These are phyloP conservation scores for Phytophthora cactorum DNA, from an alignment of 352 stramenopile species.

Conservation along the genomic window DNA sequence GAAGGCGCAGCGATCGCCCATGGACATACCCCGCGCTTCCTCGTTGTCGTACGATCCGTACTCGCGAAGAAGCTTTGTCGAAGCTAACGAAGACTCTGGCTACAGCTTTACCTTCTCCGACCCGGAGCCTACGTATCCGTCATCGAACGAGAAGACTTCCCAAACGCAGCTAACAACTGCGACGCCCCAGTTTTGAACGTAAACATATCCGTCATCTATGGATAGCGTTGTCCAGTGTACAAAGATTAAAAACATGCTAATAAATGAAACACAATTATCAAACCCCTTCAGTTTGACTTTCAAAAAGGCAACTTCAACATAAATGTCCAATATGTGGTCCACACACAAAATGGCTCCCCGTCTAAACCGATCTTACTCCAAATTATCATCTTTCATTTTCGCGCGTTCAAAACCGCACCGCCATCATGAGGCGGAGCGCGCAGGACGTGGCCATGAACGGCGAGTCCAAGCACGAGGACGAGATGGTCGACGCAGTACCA, in stretches of 20 bases:
- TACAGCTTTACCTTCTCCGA: slow-evolving; percentile 54
- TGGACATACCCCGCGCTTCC: slow-evolving; percentile 40
- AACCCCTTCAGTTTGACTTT: background rate
- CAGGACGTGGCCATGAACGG: slow-evolving; percentile 43
- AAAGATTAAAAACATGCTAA: slow-evolving; percentile 12
- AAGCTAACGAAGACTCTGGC: slow-evolving; percentile 37
- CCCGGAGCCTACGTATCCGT: slow-evolving; percentile 18
- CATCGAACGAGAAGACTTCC: slow-evolving; percentile 16
- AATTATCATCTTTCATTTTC: slow-evolving; percentile 16
- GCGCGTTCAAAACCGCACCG: slow-evolving; percentile 18
- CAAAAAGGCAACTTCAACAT: slow-evolving; percentile 17
- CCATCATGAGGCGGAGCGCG: slow-evolving; percentile 22
- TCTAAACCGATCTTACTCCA: slow-evolving; percentile 6
- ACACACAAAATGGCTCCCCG: slow-evolving; percentile 3
- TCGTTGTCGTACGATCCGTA: slow-evolving; percentile 69
- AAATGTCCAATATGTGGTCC: slow-evolving; percentile 11
- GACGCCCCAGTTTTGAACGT: slow-evolving; percentile 27
- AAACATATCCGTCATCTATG: background rate
- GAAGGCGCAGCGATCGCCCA: slow-evolving; percentile 46
- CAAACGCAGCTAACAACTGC: slow-evolving; percentile 22
- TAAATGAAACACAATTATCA: slow-evolving; percentile 8
- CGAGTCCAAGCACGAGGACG: slow-evolving; percentile 31
- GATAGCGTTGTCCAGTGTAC: slow-evolving; percentile 14
- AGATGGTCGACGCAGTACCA: slow-evolving; percentile 18
- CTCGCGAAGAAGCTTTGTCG: slow-evolving; percentile 43